phyloP scores from a whole-genome alignment of 257 asterid species.

The Capsicum baccatum region DNA sequence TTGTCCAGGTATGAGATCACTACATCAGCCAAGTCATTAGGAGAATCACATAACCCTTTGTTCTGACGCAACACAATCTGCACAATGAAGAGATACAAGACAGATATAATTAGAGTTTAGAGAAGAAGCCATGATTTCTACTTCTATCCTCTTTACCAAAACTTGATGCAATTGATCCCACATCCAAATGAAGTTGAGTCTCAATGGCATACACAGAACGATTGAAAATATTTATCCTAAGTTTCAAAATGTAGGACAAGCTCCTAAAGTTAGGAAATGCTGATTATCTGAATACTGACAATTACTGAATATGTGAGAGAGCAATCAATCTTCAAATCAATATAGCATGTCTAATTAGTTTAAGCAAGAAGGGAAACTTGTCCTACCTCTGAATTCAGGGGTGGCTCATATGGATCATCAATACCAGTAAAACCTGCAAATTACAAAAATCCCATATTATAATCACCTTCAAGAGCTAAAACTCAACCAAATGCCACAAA shows the following conservation, averaged over 20 bases:
- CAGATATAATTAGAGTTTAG: neutral
- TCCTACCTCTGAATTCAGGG: conserved; percentile 80
- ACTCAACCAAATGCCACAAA: neutral
- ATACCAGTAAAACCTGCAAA: conserved; percentile 92
- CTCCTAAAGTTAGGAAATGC: neutral
- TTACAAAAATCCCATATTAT: neutral
- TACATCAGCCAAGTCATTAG: conserved; percentile 69
- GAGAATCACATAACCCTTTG: conserved; percentile 66
- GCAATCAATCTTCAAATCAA: conserved; percentile 14
- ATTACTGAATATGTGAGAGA: neutral
- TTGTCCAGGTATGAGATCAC: conserved; percentile 71
- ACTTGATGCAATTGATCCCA: neutral
- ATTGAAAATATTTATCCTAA: neutral
- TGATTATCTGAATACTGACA: conserved; percentile 21
- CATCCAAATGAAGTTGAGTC: conserved; percentile 23
- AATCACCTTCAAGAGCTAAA: conserved; percentile 5
- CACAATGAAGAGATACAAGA: conserved; percentile 32
- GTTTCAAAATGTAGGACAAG: neutral
- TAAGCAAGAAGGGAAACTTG: conserved; percentile 14
- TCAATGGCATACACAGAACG: neutral
- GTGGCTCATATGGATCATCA: conserved; percentile 97
- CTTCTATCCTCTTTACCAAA: neutral
- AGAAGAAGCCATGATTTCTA: neutral
- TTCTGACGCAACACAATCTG: conserved; percentile 80
- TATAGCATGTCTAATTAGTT: conserved; percentile 20